Evolutionary conservation across 78 protist genomes (phyloP).

Genomic region (Goniomonas avonlea): DNA sequence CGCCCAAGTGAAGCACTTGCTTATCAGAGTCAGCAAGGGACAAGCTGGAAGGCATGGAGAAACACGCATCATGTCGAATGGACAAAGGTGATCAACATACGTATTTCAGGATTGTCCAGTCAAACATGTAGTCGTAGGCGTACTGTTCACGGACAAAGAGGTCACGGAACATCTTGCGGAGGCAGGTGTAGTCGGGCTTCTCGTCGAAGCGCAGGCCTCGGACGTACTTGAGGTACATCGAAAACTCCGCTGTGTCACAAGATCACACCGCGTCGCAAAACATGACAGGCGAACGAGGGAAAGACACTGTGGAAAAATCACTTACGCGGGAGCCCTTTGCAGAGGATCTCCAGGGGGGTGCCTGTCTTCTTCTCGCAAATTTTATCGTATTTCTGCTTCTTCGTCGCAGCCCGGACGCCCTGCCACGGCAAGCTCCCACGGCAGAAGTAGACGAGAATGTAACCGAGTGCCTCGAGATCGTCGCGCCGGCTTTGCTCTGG

Average conservation of each 20-base stretch:
- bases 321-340: conserved; percentile 41
- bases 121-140: conserved; percentile 66
- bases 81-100: not conserved
- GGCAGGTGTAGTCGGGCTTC: conserved; percentile 86
- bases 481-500: conserved; percentile 66
- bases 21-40: no score
- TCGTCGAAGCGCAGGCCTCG: conserved; percentile 58
- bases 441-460: conserved; percentile 83
- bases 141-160: conserved; percentile 52
- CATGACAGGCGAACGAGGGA: not conserved
- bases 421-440: conserved; percentile 97
- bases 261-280: no score
- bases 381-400: conserved; percentile 87
- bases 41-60: no score
- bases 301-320: not conserved
- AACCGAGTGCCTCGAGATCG: conserved; percentile 87
- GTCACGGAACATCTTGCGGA: conserved; percentile 73
- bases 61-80: no score
- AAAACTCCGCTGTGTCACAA: conserved; percentile 51
- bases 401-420: conserved; percentile 84
- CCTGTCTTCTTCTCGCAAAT: conserved; percentile 82
- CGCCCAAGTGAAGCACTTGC: not conserved
- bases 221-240: conserved; percentile 46
- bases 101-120: conserved; percentile 60
- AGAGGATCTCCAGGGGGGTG: conserved; percentile 73